These are phyloP conservation scores for Raddia distichophylla DNA, from an alignment of 176 grass and related monocot species.

Conservation along the genomic window DNA sequence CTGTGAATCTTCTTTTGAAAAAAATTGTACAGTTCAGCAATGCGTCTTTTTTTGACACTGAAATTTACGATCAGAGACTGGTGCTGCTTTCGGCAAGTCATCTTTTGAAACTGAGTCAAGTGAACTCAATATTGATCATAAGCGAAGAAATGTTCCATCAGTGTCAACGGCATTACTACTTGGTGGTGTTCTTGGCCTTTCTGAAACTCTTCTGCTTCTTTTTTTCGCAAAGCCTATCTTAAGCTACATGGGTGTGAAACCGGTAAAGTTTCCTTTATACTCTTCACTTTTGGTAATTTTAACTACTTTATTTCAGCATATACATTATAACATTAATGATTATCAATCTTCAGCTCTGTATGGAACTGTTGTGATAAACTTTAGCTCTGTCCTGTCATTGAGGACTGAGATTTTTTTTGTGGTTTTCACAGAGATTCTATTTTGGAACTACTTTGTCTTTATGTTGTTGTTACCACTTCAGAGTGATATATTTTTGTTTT, in stretches of 20 bases:
- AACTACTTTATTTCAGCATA: not conserved
- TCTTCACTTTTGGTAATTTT: not conserved
- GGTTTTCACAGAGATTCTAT: not conserved
- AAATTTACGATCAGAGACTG: constrained; percentile 35
- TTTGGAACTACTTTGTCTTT: constrained; percentile 5
- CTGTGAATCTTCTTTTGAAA: not conserved
- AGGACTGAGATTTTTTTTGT: not conserved
- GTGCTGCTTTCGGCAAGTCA: constrained; percentile 8
- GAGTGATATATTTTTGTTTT: not conserved
- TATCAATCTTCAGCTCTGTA: not conserved
- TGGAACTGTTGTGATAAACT: not conserved
- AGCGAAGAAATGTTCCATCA: constrained; percentile 63
- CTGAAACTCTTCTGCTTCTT: constrained; percentile 57
- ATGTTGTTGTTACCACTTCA: not conserved
- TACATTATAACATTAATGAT: too few relatives aligned
- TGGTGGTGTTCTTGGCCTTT: constrained; percentile 60
- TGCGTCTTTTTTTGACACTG: constrained; percentile 3
- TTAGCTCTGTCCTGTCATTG: not conserved
- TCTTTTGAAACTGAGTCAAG: constrained; percentile 37
- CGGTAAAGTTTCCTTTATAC: constrained; percentile 44
- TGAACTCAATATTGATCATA: constrained; percentile 6
- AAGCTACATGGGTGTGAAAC: constrained; percentile 60
- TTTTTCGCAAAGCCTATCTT: constrained; percentile 62
- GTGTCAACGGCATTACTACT: constrained; percentile 65
- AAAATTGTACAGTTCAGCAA: not conserved